Evolutionary conservation across 176 grass and related monocot genomes (phyloP).

Genomic region (Rhynchospora tenuis): DNA sequence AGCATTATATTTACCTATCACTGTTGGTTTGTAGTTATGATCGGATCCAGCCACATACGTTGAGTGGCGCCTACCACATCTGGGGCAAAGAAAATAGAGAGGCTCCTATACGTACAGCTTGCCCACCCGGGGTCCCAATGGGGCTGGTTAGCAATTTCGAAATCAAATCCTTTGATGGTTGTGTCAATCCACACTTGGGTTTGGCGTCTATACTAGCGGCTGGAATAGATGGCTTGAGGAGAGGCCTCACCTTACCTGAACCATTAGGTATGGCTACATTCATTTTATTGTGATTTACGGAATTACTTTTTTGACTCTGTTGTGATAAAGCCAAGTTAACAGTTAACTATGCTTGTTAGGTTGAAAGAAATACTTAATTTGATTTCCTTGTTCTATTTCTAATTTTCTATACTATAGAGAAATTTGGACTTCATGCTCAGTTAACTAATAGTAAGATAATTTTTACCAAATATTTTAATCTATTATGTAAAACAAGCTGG

Average conservation of each 20-base stretch:
- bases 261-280: conserved; percentile 54
- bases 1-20: neutral
- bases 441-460: neutral
- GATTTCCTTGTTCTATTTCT: neutral
- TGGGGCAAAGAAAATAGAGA: conserved; percentile 99
- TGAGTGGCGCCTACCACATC: conserved; percentile 88
- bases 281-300: neutral
- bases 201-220: conserved; percentile 64
- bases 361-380: neutral
- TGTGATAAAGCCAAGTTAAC: neutral
- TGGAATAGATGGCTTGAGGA: conserved; percentile 87
- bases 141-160: conserved; percentile 93
- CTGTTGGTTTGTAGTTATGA: conserved; percentile 59
- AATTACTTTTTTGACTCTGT: neutral
- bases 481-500: neutral
- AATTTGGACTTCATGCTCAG: neutral
- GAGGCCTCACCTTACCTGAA: conserved; percentile 64
- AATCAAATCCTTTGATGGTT: conserved; percentile 93
- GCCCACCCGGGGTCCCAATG: conserved; percentile 75
- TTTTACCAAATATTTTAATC: neutral
- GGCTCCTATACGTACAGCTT: conserved; percentile 90
- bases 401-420: neutral
- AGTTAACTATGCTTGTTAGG: neutral
- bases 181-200: conserved; percentile 81
- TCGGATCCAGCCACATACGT: conserved; percentile 84